phyloP scores from a whole-genome alignment of 2,329 filamentous ascomycete genomes.

The Aspergillus terreus region DNA sequence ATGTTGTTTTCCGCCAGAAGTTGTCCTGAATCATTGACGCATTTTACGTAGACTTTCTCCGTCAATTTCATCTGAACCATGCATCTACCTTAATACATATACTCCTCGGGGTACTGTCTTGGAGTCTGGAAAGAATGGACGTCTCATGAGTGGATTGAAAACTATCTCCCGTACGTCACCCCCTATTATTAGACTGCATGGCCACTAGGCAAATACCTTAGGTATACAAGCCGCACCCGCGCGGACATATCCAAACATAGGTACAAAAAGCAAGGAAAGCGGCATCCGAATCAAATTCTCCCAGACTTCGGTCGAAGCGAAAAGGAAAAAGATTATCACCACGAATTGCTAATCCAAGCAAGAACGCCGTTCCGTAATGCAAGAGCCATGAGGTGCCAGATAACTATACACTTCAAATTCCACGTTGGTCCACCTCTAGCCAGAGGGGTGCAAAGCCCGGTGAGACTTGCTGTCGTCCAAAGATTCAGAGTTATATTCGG shows the following conservation, averaged over 20 bases:
- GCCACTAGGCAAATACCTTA: background rate
- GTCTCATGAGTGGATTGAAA: background rate
- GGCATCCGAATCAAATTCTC: background rate
- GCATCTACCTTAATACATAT: no score
- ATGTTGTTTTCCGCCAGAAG: no score
- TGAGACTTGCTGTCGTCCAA: background rate
- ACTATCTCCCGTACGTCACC: background rate
- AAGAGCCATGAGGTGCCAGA: conserved; percentile 11
- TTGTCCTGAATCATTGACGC: no score
- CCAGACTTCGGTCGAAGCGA: background rate
- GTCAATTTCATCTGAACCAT: no score
- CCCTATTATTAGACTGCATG: background rate
- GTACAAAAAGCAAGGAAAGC: background rate
- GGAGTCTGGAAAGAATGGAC: background rate
- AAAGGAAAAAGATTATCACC: conserved; percentile 4
- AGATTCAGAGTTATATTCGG: conserved; percentile 4
- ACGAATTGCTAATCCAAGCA: conserved; percentile 6
- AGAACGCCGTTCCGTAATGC: conserved; percentile 21
- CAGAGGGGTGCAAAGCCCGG: background rate
- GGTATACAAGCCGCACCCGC: background rate
- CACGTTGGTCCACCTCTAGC: background rate
- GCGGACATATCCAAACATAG: conserved; percentile 1
- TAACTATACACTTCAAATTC: conserved; percentile 11
- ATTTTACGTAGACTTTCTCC: no score
- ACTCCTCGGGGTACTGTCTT: background rate